phyloP scores from a whole-genome alignment of 2,329 filamentous ascomycete species.

The Diaporthe destruens region DNA sequence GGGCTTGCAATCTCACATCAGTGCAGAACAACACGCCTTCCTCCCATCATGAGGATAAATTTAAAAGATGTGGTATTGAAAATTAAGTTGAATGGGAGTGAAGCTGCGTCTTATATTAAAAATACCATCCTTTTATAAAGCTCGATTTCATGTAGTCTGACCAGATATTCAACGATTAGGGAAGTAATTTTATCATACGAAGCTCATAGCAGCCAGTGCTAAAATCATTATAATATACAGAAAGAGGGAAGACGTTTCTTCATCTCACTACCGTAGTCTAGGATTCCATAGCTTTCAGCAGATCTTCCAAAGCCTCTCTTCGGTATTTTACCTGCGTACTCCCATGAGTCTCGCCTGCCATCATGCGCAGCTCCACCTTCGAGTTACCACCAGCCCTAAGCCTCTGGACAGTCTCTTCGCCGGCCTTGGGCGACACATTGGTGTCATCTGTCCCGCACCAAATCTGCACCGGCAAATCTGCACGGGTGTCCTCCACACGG shows the following conservation, averaged over 20 bases:
- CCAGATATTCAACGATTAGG: no score
- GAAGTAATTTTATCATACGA: neutral
- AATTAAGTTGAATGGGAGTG: no score
- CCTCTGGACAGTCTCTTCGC: conserved; percentile 24
- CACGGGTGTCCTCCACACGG: conserved; percentile 22
- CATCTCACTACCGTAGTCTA: neutral
- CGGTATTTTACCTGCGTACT: conserved; percentile 32
- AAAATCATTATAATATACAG: neutral
- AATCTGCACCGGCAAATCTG: conserved; percentile 18
- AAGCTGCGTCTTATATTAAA: neutral
- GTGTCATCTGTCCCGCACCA: conserved; percentile 29
- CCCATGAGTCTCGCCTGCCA: conserved; percentile 18
- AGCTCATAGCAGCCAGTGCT: neutral
- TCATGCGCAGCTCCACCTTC: conserved; percentile 17
- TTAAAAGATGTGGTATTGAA: no score
- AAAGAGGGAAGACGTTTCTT: neutral
- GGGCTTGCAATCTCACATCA: no score
- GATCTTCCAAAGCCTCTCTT: neutral
- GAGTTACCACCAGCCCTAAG: conserved; percentile 17
- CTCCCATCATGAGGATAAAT: neutral
- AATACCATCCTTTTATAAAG: no score
- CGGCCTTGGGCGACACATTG: conserved; percentile 27
- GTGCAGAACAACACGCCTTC: neutral
- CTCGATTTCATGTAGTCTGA: neutral
- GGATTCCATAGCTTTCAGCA: conserved; percentile 13